Base-by-base conservation (phyloP, 257 asterid genomes). In the Ajuga chamaepitys region DNA sequence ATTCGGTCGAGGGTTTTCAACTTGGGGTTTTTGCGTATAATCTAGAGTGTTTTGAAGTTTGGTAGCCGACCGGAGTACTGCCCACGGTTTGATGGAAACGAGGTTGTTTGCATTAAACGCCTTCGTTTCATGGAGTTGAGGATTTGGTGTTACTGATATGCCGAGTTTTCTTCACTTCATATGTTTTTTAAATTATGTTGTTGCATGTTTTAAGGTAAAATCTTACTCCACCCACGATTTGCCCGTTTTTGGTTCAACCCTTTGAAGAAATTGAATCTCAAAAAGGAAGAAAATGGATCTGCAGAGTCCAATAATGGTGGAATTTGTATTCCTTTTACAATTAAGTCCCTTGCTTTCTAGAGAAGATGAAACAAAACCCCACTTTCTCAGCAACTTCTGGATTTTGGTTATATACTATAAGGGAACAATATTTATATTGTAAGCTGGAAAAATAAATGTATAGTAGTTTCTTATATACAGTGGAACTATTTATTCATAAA, bases 61-160 rank as follows among this genome's bases (percentile, higher is more conserved):
- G 63, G 85, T 70, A 40, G 74, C 78, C 74, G 84, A 82, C 86
- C 91, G 84, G 84, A 50, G 63, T 21, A 78, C 71, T 56, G 82
- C 82, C 76, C 80, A 80, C 58, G 79, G 75, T 81, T 88, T 91
- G 85, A 86, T 88, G 93, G 91, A 59, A 74, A 62, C 75, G 72
- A 67, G 79, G 71, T 62, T 85, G 70, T 74, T 75, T 59, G 14
- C 66, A 70, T 71, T 74, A 66, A 79, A 75, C 83, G 76, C 69
- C 74, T 41, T 62, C 83, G 76, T 81, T 86, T 78, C 80, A 91
- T 91, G 97, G 97, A 88, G 91, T 76, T 84, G 26, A 80, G 80
- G 88, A 81, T 87, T 82, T 73, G 86, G 80, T 80, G 90, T 80
- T 66, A 81, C 79, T 79, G 95, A 73, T 78, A 90, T 70, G 74